These are phyloP conservation scores for Penicillium pulvis DNA, from an alignment of 495 filamentous ascomycete species.

Conservation along the genomic window DNA sequence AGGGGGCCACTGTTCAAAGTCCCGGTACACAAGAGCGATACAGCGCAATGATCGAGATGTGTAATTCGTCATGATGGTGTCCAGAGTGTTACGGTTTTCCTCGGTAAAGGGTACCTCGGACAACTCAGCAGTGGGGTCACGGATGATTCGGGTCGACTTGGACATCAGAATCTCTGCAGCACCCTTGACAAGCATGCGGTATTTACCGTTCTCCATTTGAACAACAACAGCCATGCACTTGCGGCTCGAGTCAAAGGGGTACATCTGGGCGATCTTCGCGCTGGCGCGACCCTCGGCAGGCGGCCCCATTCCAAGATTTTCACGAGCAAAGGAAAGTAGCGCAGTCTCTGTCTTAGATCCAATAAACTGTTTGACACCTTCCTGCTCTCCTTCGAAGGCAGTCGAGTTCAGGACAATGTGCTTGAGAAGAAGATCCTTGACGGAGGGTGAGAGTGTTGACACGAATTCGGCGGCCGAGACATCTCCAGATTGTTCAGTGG, in stretches of 20 bases:
- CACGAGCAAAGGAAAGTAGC: conserved; percentile 71
- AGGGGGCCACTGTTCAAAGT: conserved; percentile 90
- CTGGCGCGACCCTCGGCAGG: conserved; percentile 71
- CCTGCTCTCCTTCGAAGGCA: conserved; percentile 80
- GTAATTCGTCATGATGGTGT: conserved; percentile 70
- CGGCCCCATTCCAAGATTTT: conserved; percentile 73
- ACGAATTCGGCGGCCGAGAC: conserved; percentile 61
- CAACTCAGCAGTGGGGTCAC: conserved; percentile 65
- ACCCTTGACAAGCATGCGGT: conserved; percentile 79
- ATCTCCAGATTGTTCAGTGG: conserved; percentile 33
- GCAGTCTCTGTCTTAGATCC: conserved; percentile 93
- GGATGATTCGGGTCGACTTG: conserved; percentile 71
- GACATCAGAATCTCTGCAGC: conserved; percentile 84
- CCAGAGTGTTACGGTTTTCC: conserved; percentile 61
- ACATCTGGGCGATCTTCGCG: conserved; percentile 67
- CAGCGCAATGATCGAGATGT: conserved; percentile 82
- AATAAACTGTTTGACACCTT: conserved; percentile 67
- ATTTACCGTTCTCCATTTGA: conserved; percentile 63
- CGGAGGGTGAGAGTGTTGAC: conserved; percentile 53
- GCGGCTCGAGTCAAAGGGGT: conserved; percentile 82
- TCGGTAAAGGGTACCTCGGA: conserved; percentile 55
- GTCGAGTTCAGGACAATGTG: conserved; percentile 87
- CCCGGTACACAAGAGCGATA: conserved; percentile 82
- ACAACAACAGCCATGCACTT: conserved; percentile 90
- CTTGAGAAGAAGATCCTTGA: conserved; percentile 66